Base-by-base conservation (phyloP, 371 early-diverging fungal species). In the Capillidium rhysosporum region DNA sequence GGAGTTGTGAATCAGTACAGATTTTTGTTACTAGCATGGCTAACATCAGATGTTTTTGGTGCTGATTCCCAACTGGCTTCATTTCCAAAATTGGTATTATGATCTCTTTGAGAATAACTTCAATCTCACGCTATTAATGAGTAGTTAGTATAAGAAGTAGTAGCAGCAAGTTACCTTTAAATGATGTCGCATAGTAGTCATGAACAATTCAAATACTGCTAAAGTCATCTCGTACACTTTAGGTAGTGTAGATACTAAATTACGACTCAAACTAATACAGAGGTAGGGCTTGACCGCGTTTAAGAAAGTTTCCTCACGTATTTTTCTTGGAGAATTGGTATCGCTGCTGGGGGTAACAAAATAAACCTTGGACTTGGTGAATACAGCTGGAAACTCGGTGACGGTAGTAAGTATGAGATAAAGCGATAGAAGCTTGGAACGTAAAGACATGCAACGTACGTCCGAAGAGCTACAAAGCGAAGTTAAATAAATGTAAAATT, bases 191-290 rank as follows among this genome's bases (percentile, higher is more conserved):
- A 88, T 61, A 7, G 78, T 73, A 41, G 72, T 67, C 46, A 91
- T 65, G 0, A 83, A 71, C 45, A 73, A 72, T 65, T 80, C 87
- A 53, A 92, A 82, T 21, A 92, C 81, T 34, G 81, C 80, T 49
- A 90, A 69, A 7, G 82, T 77, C 46, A 82, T 71, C 39, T 90
- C 91, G 58, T 86, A 85, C 9, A 92, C 83, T 60, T 79, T 80
- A 0, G 83, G 77, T 29, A 84, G 68, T 16, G 69, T 62, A 40
- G 73, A 72, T 0, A 70, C 74, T 2, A 73, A 72, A 58, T 84
- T 84, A 44, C 79, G 64, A 40, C 71, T 70, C 26, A 84, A 57
- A 18, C 68, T 67, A 0, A 80, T 57, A 49, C 79, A 79, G n/a
- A 84, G 63, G 49, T 78, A 76, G 59, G 77, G 76, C 57, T 77